A percentile compares a stretch with the other conserved stretches of the same genome.
Evolutionary conservation across 1,284 basidiomycete species (phyloP).

Genomic region (Grifola frondosa): DNA sequence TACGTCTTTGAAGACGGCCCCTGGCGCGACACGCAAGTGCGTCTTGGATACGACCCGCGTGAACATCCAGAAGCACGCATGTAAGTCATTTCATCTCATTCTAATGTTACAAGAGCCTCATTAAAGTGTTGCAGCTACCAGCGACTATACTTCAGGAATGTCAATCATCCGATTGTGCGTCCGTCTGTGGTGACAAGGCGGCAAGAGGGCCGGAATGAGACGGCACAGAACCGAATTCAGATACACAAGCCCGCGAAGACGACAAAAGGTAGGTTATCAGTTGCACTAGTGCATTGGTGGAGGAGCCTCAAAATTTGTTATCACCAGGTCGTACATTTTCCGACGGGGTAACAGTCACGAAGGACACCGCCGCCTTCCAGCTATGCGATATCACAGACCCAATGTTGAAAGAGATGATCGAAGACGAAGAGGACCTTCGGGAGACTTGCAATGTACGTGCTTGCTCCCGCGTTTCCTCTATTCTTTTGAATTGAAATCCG

Average conservation of each 20-base stretch:
- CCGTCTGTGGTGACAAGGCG: constrained; percentile 68
- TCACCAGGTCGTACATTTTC: constrained; percentile 78
- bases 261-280: constrained; percentile 24
- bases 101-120: constrained; percentile 12
- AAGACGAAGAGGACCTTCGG: constrained; percentile 64
- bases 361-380: constrained; percentile 89
- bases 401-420: constrained; percentile 77
- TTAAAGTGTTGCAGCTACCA: constrained; percentile 59
- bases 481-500: neutral
- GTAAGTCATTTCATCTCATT: constrained; percentile 42
- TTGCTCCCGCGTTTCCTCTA: neutral
- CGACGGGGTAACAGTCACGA: constrained; percentile 78
- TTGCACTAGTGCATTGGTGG: neutral
- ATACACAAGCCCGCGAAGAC: no score
- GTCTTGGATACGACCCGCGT: constrained; percentile 89
- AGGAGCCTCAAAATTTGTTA: neutral
- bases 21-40: constrained; percentile 87
- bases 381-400: constrained; percentile 89
- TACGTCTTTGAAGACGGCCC: constrained; percentile 94
- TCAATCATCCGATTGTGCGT: constrained; percentile 73
- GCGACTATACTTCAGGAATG: constrained; percentile 80
- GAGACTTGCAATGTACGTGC: constrained; percentile 70
- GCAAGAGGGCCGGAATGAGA: constrained; percentile 47
- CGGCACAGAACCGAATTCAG: constrained; percentile 27
- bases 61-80: constrained; percentile 68